Base-by-base conservation (phyloP, 192 early-diverging fungal genomes). In the Coemansia sp. region DNA sequence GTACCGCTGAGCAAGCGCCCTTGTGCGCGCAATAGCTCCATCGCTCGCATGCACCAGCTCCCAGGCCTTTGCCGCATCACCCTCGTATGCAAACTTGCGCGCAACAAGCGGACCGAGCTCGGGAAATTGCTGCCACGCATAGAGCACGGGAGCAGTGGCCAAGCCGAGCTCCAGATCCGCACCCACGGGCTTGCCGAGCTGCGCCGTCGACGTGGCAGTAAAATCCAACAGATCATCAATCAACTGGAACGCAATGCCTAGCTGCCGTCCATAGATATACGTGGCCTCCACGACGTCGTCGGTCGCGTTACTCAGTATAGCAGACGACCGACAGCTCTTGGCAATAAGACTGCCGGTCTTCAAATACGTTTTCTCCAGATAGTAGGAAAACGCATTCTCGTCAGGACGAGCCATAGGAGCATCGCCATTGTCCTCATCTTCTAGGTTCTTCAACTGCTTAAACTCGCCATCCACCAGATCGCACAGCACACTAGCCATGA, bases 391-490 rank as follows among this genome's bases (percentile, higher is more conserved):
- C 4, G 89, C 79, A 2, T 12, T 4, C 37, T 82, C 79, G 64
- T 77, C 75, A 0, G 79, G 79, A 23, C 26, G 67, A 0, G 74
- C 71, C 74, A 82, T 77, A 4, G 74, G 71, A 7, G 74, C 75
- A 40, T 63, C 76, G 26, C 26, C 26, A 26, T 26, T 26, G 26
- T 26, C 50, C 26, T 85, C 80, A 44, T 84, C 72, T 9, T 81
- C 72, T 19, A 87, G 77, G 67, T 95, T 94, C 56, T 91, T 85
- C 9, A 99, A 84, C 77, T 97, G 97, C 93, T 97, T 96, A 61
- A 99, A 95, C 81, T 99, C 97, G 19, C 97, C 97, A 68, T 99
- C 97, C 0, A 97, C 95, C 44, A 97, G 84, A 64, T 97, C 92
- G 19, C 92, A 89, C 75, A 99, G 94, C 49, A 92, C 92, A 9